phyloP scores from a whole-genome alignment of 805 yeast species.

The Candida chilensis region DNA sequence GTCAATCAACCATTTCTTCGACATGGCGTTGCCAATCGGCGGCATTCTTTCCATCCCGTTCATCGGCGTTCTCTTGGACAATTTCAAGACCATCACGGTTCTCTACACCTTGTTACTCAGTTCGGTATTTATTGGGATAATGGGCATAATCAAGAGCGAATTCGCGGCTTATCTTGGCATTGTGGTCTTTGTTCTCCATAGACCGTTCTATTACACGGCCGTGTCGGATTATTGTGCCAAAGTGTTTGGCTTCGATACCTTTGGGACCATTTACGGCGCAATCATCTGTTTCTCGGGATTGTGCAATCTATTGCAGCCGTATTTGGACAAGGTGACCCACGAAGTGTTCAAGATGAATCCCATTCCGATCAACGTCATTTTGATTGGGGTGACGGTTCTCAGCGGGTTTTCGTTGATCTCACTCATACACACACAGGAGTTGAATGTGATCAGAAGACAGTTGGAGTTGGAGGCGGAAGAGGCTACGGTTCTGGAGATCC shows the following conservation, averaged over 20 bases:
- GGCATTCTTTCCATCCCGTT: conserved; percentile 84
- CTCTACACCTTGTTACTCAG: conserved; percentile 40
- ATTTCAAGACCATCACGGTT: conserved; percentile 52
- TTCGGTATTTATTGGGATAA: conserved; percentile 58
- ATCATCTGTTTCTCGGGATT: conserved; percentile 76
- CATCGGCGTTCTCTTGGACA: conserved; percentile 74
- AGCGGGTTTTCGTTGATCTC: conserved; percentile 35
- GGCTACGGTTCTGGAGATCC: conserved; percentile 40
- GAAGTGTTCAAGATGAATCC: conserved; percentile 65
- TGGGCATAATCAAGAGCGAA: conserved; percentile 50
- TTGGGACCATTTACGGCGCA: conserved; percentile 87
- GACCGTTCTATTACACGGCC: conserved; percentile 91
- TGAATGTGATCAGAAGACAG: conserved; percentile 34
- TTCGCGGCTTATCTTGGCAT: conserved; percentile 63
- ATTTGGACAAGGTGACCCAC: conserved; percentile 66
- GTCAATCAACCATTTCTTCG: conserved; percentile 65
- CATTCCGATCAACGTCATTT: conserved; percentile 55
- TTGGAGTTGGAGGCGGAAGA: conserved; percentile 58
- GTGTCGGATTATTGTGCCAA: conserved; percentile 88
- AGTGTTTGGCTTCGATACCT: conserved; percentile 86
- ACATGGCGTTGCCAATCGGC: conserved; percentile 80
- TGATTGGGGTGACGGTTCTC: conserved; percentile 46
- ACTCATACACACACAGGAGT: conserved; percentile 21
- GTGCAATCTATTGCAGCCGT: conserved; percentile 66
- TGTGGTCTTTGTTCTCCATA: conserved; percentile 61